Evolutionary conservation across 1,284 basidiomycete species (phyloP).

Genomic region (Tilletia indica): DNA sequence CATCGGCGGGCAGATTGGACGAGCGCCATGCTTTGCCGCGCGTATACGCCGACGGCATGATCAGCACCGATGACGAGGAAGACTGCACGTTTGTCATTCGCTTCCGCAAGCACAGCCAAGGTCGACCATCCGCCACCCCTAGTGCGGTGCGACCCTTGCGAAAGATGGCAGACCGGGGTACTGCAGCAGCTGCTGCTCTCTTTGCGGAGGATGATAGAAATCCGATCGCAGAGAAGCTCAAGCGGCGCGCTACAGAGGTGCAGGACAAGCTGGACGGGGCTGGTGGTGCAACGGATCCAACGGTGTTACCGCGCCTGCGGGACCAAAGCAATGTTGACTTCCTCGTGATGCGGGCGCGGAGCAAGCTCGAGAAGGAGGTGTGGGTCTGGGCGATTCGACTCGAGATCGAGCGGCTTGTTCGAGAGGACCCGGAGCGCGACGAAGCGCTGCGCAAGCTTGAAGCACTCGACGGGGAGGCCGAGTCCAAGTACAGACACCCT

Average conservation of each 20-base stretch:
- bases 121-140: neutral
- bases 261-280: neutral
- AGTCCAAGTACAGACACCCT: too few relatives aligned
- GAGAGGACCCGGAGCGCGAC: slow-evolving; percentile 52
- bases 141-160: neutral
- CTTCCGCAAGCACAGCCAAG: slow-evolving; percentile 33
- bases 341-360: slow-evolving; percentile 71
- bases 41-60: slow-evolving; percentile 49
- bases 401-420: slow-evolving; percentile 72
- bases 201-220: neutral
- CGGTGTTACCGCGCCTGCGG: slow-evolving; percentile 63
- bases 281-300: slow-evolving; percentile 16
- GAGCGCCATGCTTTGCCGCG: slow-evolving; percentile 38
- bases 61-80: slow-evolving; percentile 49
- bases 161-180: neutral
- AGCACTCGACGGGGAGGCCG: slow-evolving; percentile 27
- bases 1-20: slow-evolving; percentile 12
- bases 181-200: neutral
- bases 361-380: slow-evolving; percentile 74
- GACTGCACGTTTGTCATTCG: slow-evolving; percentile 55
- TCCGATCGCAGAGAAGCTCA: neutral
- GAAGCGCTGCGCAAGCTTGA: slow-evolving; percentile 43
- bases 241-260: neutral
- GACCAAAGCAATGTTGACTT: slow-evolving; percentile 64
- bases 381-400: slow-evolving; percentile 82